phyloP scores from a whole-genome alignment of 2,329 filamentous ascomycete species.

The Botryotinia convoluta region DNA sequence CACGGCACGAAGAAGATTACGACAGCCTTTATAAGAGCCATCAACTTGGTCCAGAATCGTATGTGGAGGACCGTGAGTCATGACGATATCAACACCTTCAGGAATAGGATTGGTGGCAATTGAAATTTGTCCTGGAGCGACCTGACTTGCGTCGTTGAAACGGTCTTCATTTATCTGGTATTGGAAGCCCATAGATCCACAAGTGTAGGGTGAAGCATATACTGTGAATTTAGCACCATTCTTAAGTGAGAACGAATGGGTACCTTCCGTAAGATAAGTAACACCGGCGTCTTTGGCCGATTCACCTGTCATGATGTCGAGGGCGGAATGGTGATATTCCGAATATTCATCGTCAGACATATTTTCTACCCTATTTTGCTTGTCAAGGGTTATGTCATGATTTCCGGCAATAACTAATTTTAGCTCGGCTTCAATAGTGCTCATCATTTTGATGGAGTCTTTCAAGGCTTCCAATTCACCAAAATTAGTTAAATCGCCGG shows the following conservation, averaged over 20 bases:
- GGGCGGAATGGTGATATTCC: conserved; percentile 9
- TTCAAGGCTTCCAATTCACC: conserved; percentile 33
- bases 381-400: conserved; percentile 48
- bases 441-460: conserved; percentile 31
- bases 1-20: conserved; percentile 47
- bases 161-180: conserved; percentile 26
- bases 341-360: conserved; percentile 19
- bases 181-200: conserved; percentile 28
- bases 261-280: conserved; percentile 24
- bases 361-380: conserved; percentile 16
- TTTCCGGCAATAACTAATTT: conserved; percentile 63
- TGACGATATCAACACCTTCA: conserved; percentile 39
- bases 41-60: conserved; percentile 35
- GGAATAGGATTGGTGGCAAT: conserved; percentile 25
- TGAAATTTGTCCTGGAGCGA: conserved; percentile 11
- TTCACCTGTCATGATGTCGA: conserved; percentile 20
- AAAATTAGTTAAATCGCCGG: conserved; percentile 41
- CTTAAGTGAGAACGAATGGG: conserved; percentile 29
- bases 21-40: conserved; percentile 44
- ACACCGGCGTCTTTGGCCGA: conserved; percentile 24
- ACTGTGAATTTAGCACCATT: conserved; percentile 29
- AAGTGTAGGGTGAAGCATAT: conserved; percentile 31
- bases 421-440: conserved; percentile 49
- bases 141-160: conserved; percentile 21
- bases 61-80: conserved; percentile 43